These are phyloP conservation scores for Singerocomus inundabilis DNA, from an alignment of 1,284 basidiomycete species.

Conservation along the genomic window DNA sequence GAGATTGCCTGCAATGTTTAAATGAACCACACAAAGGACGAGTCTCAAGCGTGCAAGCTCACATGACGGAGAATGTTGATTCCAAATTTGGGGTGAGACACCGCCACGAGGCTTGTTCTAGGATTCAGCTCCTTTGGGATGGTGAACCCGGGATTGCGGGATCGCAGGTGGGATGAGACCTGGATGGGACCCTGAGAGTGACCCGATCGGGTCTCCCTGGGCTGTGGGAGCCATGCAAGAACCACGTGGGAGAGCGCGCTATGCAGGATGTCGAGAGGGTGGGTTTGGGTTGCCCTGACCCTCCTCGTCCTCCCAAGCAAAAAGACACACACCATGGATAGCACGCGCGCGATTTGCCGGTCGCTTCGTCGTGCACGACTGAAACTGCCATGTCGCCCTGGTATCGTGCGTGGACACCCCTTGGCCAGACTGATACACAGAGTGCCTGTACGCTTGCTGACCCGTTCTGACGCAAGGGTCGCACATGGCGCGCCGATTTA, in stretches of 20 bases:
- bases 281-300: slow-evolving; percentile 13
- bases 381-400: too few species aligned
- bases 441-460: too few species aligned
- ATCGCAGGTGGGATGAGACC: slow-evolving; percentile 9
- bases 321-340: too few species aligned
- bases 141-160: slow-evolving; percentile 17
- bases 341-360: slow-evolving; percentile 21
- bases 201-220: slow-evolving; percentile 10
- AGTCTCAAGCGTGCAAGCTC: too few species aligned
- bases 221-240: slow-evolving; percentile 15
- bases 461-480: slow-evolving; percentile 6
- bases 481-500: slow-evolving; percentile 16
- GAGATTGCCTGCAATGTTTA: too few species aligned
- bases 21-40: too few species aligned
- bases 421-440: too few species aligned
- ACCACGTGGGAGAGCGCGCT: slow-evolving; percentile 30
- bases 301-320: slow-evolving; percentile 11
- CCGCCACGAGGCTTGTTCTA: too few species aligned
- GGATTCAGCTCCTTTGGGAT: too few species aligned
- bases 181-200: slow-evolving; percentile 12
- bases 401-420: too few species aligned
- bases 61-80: too few species aligned
- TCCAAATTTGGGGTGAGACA: too few species aligned
- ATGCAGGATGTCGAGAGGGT: slow-evolving; percentile 21
- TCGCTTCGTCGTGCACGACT: slow-evolving; percentile 12